Conservation (phyloP, 1,284 basidiomycete species). For the Puccinia horiana region DNA sequence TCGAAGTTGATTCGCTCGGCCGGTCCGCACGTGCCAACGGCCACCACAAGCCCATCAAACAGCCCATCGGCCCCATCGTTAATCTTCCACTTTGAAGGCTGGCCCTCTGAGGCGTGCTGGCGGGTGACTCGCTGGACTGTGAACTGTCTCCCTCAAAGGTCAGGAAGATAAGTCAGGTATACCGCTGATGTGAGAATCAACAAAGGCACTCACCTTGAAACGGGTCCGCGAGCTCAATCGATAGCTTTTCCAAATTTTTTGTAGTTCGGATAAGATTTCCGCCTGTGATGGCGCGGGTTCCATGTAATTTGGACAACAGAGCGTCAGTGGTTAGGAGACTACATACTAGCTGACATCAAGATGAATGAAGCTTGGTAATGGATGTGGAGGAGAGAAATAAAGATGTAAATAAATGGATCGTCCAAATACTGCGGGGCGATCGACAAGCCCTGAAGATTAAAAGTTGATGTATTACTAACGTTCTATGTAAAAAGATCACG, state of each 20-base stretch:
- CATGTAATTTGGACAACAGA: not conserved
- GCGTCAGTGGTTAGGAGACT: not conserved
- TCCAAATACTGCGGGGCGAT: not conserved
- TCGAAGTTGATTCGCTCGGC: slow-evolving; percentile 16
- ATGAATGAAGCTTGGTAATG: not conserved
- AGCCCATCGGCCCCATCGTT: slow-evolving; percentile 34
- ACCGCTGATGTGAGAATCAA: no score
- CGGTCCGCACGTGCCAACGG: slow-evolving; percentile 36
- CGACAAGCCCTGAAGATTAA: not conserved
- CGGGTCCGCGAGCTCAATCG: slow-evolving; percentile 29
- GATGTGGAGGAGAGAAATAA: not conserved
- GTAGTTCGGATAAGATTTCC: slow-evolving; percentile 34
- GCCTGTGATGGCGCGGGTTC: not conserved
- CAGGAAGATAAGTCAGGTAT: no score
- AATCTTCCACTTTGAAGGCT: slow-evolving; percentile 30
- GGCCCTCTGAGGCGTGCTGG: not conserved
- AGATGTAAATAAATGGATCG: not conserved
- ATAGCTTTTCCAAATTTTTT: slow-evolving; percentile 40
- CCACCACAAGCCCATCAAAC: slow-evolving; percentile 46
- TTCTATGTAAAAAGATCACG: not conserved
- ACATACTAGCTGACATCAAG: not conserved
- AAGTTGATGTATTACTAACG: not conserved
- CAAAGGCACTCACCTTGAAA: slow-evolving; percentile 35
- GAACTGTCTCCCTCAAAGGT: not conserved
- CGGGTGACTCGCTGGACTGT: slow-evolving; percentile 25